Base-by-base conservation (phyloP, 2,329 filamentous ascomycete species). In the Fusarium devonianum region DNA sequence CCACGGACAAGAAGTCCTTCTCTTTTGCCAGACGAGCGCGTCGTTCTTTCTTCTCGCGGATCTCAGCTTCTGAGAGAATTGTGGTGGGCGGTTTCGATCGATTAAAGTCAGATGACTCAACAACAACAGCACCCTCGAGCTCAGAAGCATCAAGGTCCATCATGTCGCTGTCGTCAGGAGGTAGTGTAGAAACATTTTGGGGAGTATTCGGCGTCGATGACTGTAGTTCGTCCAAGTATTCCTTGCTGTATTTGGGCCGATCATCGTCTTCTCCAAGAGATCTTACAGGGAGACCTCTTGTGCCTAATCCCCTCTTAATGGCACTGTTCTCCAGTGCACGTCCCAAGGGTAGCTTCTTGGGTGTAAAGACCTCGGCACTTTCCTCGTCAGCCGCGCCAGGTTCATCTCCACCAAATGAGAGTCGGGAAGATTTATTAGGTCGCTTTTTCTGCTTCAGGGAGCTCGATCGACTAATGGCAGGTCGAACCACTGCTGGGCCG, bases 11-110 rank as follows among this genome's bases (percentile, higher is more conserved):
- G 64, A 84, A 89, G 44, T 87, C 84, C 37, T 89, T 72, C 57
- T 82, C 75, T 64, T 92, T 53, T 1, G 92, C 92, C 9, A 95
- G 71, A 1, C 93, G 85, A n/a, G 88, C 88, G 12, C 93, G 84
- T 2, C 94, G 84, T 52, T 91, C 89, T 71, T 97, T 97, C 76
- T 92, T 95, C 72, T 96, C 92, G 19, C 82, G 83, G 39, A 97
- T 96, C 67, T 97, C 90, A 2, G 88, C 84, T 53, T 92, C 88
- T 2, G 88, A 92, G 3, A 93, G 85, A 56, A 97, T 92, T 5
- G 77, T 57, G 3, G 78, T 77, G 11, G 65, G 69, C 16, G 54
- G 62, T 4, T 60, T 65, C 64, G 22, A 74, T 70, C 40, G 60
- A 33, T 58, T 37, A 50, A 23, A 62, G 62, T 64, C 68, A 57